These are phyloP conservation scores for Cyberlindnera xylosilytica DNA, from an alignment of 805 yeast species.

Conservation along the genomic window DNA sequence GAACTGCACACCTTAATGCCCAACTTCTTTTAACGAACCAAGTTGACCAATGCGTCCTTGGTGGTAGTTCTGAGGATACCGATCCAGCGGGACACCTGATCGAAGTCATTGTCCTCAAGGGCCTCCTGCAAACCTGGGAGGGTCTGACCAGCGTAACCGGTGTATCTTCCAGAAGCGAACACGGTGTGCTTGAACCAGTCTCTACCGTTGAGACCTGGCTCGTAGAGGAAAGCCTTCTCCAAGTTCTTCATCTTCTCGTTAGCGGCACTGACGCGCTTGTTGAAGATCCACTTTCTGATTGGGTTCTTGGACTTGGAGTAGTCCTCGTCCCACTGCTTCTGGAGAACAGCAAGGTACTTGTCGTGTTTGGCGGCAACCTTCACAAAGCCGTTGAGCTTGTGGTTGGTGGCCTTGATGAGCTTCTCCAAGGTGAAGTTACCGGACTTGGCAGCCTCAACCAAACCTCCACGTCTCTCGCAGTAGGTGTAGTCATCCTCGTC, in stretches of 20 bases:
- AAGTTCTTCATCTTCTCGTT: slow-evolving; percentile 38
- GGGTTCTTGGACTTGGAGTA: slow-evolving; percentile 30
- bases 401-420: slow-evolving; percentile 29
- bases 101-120: slow-evolving; percentile 43
- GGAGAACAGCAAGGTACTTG: slow-evolving; percentile 16
- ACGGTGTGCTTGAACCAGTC: slow-evolving; percentile 54
- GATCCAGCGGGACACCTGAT: slow-evolving; percentile 29
- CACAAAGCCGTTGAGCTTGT: slow-evolving; percentile 27
- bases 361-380: slow-evolving; percentile 29
- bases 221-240: slow-evolving; percentile 44
- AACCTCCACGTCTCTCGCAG: slow-evolving; percentile 10
- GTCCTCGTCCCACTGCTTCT: slow-evolving; percentile 28
- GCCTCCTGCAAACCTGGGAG: slow-evolving; percentile 53
- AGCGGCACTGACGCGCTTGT: slow-evolving; percentile 24
- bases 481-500: slow-evolving; percentile 11
- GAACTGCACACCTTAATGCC: too few species aligned
- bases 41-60: slow-evolving; percentile 9
- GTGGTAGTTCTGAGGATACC: slow-evolving; percentile 20
- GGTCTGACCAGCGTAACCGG: slow-evolving; percentile 54
- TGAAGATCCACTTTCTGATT: slow-evolving; percentile 29
- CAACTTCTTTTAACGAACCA: too few species aligned
- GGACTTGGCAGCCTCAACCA: slow-evolving; percentile 9
- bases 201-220: slow-evolving; percentile 44
- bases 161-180: slow-evolving; percentile 52
- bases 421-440: slow-evolving; percentile 23